Base-by-base conservation (phyloP, 441 rosid genomes). In the Populus trichocarpa region DNA sequence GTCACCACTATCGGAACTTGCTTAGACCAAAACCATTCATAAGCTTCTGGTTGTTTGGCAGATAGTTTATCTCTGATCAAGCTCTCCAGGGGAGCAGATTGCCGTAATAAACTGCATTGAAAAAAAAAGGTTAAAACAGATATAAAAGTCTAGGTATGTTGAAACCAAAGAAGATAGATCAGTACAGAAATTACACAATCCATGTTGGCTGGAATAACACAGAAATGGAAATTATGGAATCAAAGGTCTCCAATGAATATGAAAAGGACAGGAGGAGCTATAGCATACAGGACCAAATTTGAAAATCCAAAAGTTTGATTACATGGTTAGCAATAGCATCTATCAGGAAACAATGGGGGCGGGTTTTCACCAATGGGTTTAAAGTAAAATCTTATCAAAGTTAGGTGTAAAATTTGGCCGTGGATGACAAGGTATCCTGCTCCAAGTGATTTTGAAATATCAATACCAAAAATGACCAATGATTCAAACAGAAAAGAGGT, bases 11-110 rank as follows among this genome's bases (percentile, higher is more conserved):
- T 74, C 33, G 98, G 98, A 78, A 93, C 85, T 85, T 91, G 95
- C 83, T 89, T 93, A 42, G 94, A 87, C 95, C 91, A 94, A 83
- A 97, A 92, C 99, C 97, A 88, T 46, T 93, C 95, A 81, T 85
- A 88, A 71, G 86, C 88, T 83, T 92, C 93, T 80, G 96, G 91
- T 72, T 90, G 93, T 81, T 93, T 97, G 80, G 87, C 88, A 67
- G 93, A 90, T 75, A 97, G 79, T 81, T 94, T 87, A 63, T 92
- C 97, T 89, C 92, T 90, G 81, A 97, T 94, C 85, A 87, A 83
- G 84, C 91, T 88, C 87, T 94, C 97, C 77, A 97, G 83, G 25
- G 94, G 93, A 82, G 96, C 91, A 86, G 92, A 89, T 79, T 82
- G 97, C 79, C 97, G 91, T 42, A 86, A 85, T 84, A 97, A 89